Conservation (phyloP, 352 stramenopile genomes). For the Pythium plurisporium region DNA sequence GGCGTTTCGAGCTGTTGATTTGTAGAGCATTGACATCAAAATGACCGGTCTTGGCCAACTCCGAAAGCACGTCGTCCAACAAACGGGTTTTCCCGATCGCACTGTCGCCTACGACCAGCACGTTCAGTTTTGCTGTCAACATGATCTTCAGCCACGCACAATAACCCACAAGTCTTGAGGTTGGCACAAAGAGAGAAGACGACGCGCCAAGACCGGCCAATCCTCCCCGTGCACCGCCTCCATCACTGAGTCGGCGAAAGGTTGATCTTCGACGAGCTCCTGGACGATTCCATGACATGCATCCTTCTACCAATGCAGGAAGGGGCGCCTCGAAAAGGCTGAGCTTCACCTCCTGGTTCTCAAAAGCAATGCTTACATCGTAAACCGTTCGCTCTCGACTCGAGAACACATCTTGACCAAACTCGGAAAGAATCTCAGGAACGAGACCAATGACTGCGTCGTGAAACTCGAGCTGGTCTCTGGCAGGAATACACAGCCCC, state of each 20-base stretch:
- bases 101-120: conserved; percentile 45
- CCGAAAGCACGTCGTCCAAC: conserved; percentile 31
- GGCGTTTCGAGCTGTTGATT: conserved; percentile 22
- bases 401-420: background rate
- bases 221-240: background rate
- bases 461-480: conserved; percentile 17
- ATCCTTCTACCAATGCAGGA: background rate
- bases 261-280: background rate
- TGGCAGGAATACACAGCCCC: conserved; percentile 8
- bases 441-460: background rate
- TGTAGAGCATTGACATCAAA: conserved; percentile 34
- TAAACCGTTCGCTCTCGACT: conserved; percentile 4
- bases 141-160: conserved; percentile 32
- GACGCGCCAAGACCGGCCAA: conserved; percentile 1
- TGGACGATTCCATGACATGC: conserved; percentile 10
- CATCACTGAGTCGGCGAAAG: conserved; percentile 9
- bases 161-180: conserved; percentile 30
- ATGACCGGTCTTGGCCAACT: conserved; percentile 30
- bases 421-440: conserved; percentile 1
- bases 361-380: conserved; percentile 13
- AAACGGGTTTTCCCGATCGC: conserved; percentile 49
- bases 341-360: conserved; percentile 3
- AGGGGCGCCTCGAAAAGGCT: conserved; percentile 3
- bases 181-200: conserved; percentile 54
- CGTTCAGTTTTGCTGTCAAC: conserved; percentile 33